phyloP scores from a whole-genome alignment of 2,329 filamentous ascomycete species.

The Scytalidium lignicola region DNA sequence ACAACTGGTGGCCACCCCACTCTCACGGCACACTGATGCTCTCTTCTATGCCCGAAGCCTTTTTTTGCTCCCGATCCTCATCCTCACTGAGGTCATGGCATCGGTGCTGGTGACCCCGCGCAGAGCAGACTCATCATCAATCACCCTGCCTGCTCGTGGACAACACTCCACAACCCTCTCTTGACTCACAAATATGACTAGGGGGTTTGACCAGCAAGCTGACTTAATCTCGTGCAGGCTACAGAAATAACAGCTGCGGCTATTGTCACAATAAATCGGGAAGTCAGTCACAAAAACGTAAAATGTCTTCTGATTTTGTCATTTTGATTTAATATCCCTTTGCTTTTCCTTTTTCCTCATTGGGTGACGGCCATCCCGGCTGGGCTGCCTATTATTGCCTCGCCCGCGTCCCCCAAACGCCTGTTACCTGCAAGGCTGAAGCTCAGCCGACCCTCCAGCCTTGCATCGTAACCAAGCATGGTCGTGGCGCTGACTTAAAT shows the following conservation, averaged over 20 bases:
- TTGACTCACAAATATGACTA: constrained; percentile 8
- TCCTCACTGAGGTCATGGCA: background rate
- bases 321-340: background rate
- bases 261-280: constrained; percentile 24
- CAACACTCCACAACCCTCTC: constrained; percentile 4
- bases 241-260: constrained; percentile 23
- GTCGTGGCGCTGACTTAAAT: no score
- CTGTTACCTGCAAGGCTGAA: background rate
- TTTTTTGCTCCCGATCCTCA: constrained; percentile 2
- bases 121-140: no score
- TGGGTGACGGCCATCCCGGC: background rate
- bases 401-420: background rate
- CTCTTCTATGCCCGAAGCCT: background rate
- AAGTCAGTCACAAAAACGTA: constrained; percentile 25
- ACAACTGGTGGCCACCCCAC: no score
- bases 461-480: background rate
- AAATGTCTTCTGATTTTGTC: background rate
- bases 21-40: no score
- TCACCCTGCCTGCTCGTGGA: background rate
- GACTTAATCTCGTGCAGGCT: constrained; percentile 18
- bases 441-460: background rate
- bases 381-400: background rate
- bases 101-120: no score
- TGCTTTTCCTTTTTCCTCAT: background rate
- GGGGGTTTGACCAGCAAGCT: constrained; percentile 6